Evolutionary conservation across 352 stramenopile genomes (phyloP).

Genomic region (Phytophthora syringae): DNA sequence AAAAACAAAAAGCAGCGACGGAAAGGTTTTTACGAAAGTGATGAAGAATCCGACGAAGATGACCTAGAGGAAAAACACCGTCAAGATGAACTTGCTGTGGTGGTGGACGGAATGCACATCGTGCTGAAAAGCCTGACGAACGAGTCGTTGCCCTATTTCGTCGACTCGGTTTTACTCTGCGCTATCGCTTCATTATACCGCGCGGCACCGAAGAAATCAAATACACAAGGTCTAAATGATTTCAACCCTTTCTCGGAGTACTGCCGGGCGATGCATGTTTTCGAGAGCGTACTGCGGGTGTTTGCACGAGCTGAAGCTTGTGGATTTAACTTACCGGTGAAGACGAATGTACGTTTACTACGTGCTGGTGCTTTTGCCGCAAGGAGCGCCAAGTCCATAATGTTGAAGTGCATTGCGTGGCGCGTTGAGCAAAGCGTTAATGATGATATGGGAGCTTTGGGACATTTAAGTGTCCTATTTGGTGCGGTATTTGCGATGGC

Average conservation of each 20-base stretch:
- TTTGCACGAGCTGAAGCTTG: conserved; percentile 57
- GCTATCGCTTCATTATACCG: conserved; percentile 55
- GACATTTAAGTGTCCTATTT: conserved; percentile 56
- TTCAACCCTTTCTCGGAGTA: conserved; percentile 55
- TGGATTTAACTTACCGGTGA: conserved; percentile 60
- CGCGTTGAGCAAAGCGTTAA: conserved; percentile 44
- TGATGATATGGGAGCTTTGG: conserved; percentile 42
- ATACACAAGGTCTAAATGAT: conserved; percentile 1
- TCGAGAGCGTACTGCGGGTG: conserved; percentile 50
- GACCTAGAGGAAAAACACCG: conserved; percentile 37
- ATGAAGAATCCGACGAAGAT: conserved; percentile 38
- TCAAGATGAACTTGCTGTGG: conserved; percentile 28
- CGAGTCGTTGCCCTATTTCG: conserved; percentile 62
- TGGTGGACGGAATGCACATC: conserved; percentile 64
- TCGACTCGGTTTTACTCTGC: conserved; percentile 65
- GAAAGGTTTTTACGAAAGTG: conserved; percentile 17
- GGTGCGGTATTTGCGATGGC: conserved; percentile 39
- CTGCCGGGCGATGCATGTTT: conserved; percentile 42
- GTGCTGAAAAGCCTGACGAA: conserved; percentile 73
- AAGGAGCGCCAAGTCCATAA: conserved; percentile 36
- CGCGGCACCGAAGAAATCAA: conserved; percentile 36
- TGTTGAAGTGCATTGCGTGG: conserved; percentile 59
- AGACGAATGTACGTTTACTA: conserved; percentile 60
- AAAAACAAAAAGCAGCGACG: conserved; percentile 10
- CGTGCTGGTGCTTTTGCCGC: conserved; percentile 45